These are phyloP conservation scores for Takakia lepidozioides DNA, from an alignment of 225 moss, liverwort and hornwort species.

Conservation along the genomic window DNA sequence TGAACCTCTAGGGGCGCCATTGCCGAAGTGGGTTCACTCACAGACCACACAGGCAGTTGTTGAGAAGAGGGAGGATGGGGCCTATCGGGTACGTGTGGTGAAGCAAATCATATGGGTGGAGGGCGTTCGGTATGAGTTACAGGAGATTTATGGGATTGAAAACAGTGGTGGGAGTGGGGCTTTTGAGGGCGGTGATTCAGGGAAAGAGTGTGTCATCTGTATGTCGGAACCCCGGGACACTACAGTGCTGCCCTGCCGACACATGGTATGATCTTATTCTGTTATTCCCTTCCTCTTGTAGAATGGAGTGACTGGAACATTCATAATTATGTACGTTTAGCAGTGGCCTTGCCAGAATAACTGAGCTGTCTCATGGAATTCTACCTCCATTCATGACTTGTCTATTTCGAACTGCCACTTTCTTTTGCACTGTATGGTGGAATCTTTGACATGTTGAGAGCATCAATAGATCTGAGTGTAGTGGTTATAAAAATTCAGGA, in stretches of 20 bases:
- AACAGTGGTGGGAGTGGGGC: constrained; percentile 50
- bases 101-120: constrained; percentile 91
- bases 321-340: too few species aligned
- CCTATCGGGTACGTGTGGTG: constrained; percentile 62
- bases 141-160: constrained; percentile 96
- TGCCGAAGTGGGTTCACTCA: constrained; percentile 74
- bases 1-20: constrained; percentile 43
- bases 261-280: constrained; percentile 98
- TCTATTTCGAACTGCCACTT: too few species aligned
- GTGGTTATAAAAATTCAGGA: too few species aligned
- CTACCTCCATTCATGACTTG: too few species aligned
- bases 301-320: too few species aligned
- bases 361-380: too few species aligned
- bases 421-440: too few species aligned
- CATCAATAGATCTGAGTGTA: too few species aligned
- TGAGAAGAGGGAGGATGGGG: constrained; percentile 72
- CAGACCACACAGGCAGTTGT: constrained; percentile 84
- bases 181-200: constrained; percentile 69
- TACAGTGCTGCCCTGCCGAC: constrained; percentile 90
- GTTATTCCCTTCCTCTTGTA: too few species aligned
- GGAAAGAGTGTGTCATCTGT: constrained; percentile 96
- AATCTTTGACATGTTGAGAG: too few species aligned
- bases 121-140: constrained; percentile 77
- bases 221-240: constrained; percentile 98
- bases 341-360: too few species aligned